A percentile compares a stretch with the other conserved stretches of the same genome.
Evolutionary conservation across 2,329 filamentous ascomycete genomes (phyloP).

Genomic region (Neofusicoccum kwambonambiense): DNA sequence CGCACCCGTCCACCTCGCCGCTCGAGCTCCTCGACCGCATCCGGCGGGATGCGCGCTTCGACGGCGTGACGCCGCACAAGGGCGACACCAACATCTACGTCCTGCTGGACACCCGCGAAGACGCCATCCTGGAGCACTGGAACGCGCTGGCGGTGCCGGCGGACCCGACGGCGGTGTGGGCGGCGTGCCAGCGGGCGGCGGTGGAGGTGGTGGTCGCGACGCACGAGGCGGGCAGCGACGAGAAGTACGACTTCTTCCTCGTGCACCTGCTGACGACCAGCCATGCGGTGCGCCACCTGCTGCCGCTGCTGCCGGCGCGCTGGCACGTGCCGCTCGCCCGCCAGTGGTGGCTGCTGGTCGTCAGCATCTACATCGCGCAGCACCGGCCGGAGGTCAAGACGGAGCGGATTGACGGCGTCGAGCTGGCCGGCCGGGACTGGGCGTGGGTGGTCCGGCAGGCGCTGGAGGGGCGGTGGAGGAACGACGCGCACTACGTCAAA

Average conservation of each 20-base stretch:
- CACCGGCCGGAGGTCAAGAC: slow-evolving; percentile 69
- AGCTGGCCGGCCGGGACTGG: slow-evolving; percentile 70
- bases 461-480: slow-evolving; percentile 63
- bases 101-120: slow-evolving; percentile 68
- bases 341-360: slow-evolving; percentile 85
- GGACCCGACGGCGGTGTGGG: slow-evolving; percentile 63
- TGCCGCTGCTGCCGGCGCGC: slow-evolving; percentile 73
- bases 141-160: slow-evolving; percentile 70
- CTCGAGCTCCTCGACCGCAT: slow-evolving; percentile 70
- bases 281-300: slow-evolving; percentile 81
- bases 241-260: slow-evolving; percentile 77
- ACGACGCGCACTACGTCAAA: slow-evolving; percentile 84
- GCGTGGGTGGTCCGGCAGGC: slow-evolving; percentile 71
- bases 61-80: slow-evolving; percentile 60
- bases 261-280: slow-evolving; percentile 80
- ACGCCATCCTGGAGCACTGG: slow-evolving; percentile 80
- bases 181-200: slow-evolving; percentile 62
- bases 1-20: slow-evolving; percentile 60
- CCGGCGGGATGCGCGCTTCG: slow-evolving; percentile 66
- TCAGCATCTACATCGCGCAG: slow-evolving; percentile 75
- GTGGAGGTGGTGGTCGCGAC: slow-evolving; percentile 62
- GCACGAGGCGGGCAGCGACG: slow-evolving; percentile 27
- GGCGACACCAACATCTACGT: slow-evolving; percentile 63
- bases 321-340: slow-evolving; percentile 73
- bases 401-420: slow-evolving; percentile 60